Percentiles rank a stretch among this genome's conserved stretches.
These are phyloP conservation scores for Penicillium oxalicum DNA, from an alignment of 2,329 filamentous ascomycete species.

Conservation along the genomic window DNA sequence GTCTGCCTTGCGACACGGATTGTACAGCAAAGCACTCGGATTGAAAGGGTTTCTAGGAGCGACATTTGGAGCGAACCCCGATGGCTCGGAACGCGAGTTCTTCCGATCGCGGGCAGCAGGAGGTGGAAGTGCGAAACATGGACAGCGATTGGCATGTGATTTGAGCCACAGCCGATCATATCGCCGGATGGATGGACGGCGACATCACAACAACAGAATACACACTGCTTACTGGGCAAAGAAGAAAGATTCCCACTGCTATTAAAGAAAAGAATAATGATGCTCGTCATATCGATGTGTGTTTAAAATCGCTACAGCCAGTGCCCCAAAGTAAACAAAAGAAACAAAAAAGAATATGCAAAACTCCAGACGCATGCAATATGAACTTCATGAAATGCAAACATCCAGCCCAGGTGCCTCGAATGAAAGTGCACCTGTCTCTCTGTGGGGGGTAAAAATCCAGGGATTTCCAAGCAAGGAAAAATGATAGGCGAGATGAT, in stretches of 20 bases:
- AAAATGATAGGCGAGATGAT: neutral
- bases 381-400: neutral
- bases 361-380: slow-evolving; percentile 8
- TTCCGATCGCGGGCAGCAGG: neutral
- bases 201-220: neutral
- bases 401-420: neutral
- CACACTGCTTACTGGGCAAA: too few relatives aligned
- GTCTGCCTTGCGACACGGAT: too few relatives aligned
- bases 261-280: too few relatives aligned
- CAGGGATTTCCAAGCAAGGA: neutral
- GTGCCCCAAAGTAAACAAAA: too few relatives aligned
- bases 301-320: too few relatives aligned
- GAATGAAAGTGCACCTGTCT: neutral
- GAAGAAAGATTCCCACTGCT: too few relatives aligned
- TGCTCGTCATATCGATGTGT: too few relatives aligned
- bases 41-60: neutral
- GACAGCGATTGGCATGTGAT: neutral
- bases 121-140: neutral
- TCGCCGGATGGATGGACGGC: neutral
- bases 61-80: slow-evolving; percentile 1
- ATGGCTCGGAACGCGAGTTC: slow-evolving; percentile 1
- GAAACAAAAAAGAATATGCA: neutral
- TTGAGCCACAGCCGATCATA: neutral
- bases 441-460: too few relatives aligned
- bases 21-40: neutral